Base-by-base conservation (phyloP, 257 asterid species). In the Salvia splendens region DNA sequence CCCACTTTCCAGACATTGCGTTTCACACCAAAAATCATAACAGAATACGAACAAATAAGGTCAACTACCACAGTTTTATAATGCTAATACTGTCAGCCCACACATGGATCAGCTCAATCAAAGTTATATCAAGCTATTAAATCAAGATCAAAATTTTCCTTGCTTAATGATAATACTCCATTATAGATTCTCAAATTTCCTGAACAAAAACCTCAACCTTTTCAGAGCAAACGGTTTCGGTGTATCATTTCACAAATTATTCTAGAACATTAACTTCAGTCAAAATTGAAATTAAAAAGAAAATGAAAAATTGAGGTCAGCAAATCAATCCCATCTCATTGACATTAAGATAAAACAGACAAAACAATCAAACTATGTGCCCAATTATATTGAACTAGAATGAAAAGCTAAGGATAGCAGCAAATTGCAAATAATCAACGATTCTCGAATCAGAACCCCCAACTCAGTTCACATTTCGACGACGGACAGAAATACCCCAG, bases 81-180 rank as follows among this genome's bases (percentile, higher is more conserved):
- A 66, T 38, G 41, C 48, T 17, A 8, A 56, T 63, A 47, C 8
- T 55, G 68, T 59, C 4, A 72, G 51, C 43, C 38, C 68, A 55
- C 24, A 30, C 3, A 64, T 32, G 52, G 78, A 79, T 79, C 79
- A 82, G 75, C 78, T 70, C 78, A 73, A 75, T 62, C 61, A 20
- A 50, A 52, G 43, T 24, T 41, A 38, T 12, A 3, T 12, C 17
- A 57, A 80, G 53, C 74, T 55, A 43, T 30, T 15, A 28, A 55
- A 60, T 36, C 69, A 65, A 67, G 74, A 71, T 56, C 55, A 28
- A 54, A 24, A 5, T 35, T 36, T 61, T 42, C 30, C 41, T 17
- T 20, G 52, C 8, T 36, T 5, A 47, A 6, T 20, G 47, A 28
- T 32, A 41, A 62, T 8, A 45, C 35, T 32, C 4, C 35, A 33